Base-by-base conservation (phyloP, 176 grass and related monocot species). In the Pontederia crassipes region DNA sequence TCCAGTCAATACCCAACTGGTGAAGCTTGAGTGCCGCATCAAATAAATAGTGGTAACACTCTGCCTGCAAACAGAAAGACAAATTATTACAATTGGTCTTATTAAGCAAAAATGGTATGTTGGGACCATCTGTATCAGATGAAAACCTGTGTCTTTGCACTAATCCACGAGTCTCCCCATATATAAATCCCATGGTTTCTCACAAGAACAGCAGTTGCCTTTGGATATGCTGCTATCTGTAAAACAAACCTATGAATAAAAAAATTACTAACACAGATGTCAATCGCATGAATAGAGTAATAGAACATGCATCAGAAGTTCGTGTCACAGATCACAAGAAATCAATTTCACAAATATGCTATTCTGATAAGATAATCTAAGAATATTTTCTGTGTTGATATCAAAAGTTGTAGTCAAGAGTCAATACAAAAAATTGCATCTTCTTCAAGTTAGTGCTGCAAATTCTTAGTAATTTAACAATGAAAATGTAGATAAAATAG, bases 161-260 rank as follows among this genome's bases (percentile, higher is more conserved):
- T 91, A 64, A 97, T 91, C 92, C 92, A 97, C 56, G 92, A 84
- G 78, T 97, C 92, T 46, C 92, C 92, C 92, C 87, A 97, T 52
- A 97, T 56, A 82, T 90, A 97, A 71, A 97, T 88, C 64, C 92
- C 92, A 51, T 97, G 92, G 70, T 97, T 97, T 51, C 87, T 76
- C 54, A 97, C 92, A 70, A 97, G 86, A 53, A 97, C 92, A 47
- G 92, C 92, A 62, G 92, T 97, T 62, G 87, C 76, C 78, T 83
- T 97, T 52, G 92, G 87, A 56, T 97, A 97, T 68, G 92, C 84
- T 79, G 72, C 74, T 17, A 97, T 91, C 92, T 97, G 78, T 74
- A 26, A 62, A 62, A 11, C 29, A 58, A 64, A 55, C 17, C 24
- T 14, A 55, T 64, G 2, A 27, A 12, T 12, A 55, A 46, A 3